Conservation (phyloP, 1,139 yeast genomes). For the Meyerozyma athensensis region DNA sequence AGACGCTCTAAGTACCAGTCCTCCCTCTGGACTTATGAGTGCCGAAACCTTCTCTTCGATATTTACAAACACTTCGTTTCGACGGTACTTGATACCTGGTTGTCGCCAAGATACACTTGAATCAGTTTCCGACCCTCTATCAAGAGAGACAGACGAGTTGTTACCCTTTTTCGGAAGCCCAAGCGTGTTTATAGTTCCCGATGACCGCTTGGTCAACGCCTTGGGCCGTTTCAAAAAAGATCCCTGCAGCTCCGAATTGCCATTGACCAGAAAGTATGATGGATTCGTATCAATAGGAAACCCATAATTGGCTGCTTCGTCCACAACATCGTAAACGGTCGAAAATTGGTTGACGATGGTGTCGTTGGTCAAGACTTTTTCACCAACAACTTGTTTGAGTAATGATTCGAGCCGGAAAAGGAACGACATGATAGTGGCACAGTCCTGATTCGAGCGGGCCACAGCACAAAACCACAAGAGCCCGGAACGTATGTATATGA, state of each 20-base stretch:
- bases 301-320: conserved; percentile 78
- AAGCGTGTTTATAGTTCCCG: conserved; percentile 5
- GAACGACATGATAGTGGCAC: conserved; percentile 75
- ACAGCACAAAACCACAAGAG: conserved; percentile 81
- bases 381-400: conserved; percentile 13
- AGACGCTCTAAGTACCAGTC: conserved; percentile 56
- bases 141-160: conserved; percentile 1
- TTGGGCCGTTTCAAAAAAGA: conserved; percentile 2
- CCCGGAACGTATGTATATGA: conserved; percentile 69
- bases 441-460: conserved; percentile 83
- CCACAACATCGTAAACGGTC: conserved; percentile 57
- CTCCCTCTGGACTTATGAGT: conserved; percentile 55
- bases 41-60: conserved; percentile 73
- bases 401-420: conserved; percentile 56
- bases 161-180: conserved; percentile 1
- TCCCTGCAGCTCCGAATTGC: background rate
- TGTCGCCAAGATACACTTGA: conserved; percentile 59
- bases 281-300: conserved; percentile 40
- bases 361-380: conserved; percentile 24
- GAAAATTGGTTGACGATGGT: conserved; percentile 50
- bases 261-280: background rate
- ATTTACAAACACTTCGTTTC: conserved; percentile 76
- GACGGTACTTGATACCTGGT: conserved; percentile 67
- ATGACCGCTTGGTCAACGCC: conserved; percentile 4
- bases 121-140: background rate